Percentiles rank a stretch among this genome's conserved stretches.
phyloP scores from a whole-genome alignment of 2,329 filamentous ascomycete genomes.

The Chaetomium olivaceum region DNA sequence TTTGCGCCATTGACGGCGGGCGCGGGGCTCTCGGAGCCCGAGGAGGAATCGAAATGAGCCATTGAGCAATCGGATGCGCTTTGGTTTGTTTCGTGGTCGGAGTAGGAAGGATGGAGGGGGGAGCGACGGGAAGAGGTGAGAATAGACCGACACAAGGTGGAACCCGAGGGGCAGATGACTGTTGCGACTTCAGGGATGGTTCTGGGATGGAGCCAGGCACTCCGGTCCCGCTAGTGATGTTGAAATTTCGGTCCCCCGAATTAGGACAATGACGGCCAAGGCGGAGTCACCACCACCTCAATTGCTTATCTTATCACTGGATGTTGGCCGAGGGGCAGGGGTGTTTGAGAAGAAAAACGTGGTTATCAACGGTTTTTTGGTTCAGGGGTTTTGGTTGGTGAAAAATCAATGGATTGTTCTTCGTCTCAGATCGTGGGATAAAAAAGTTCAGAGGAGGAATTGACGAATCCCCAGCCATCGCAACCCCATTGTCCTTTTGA shows the following conservation, averaged over 20 bases:
- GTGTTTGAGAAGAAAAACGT: neutral
- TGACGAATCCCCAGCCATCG: neutral
- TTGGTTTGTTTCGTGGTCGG: neutral
- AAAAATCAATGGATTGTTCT: neutral
- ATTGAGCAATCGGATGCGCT: constrained; percentile 29
- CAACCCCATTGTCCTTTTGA: neutral
- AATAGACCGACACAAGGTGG: neutral
- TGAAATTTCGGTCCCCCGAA: constrained; percentile 21
- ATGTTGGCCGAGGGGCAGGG: constrained; percentile 10
- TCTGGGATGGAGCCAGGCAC: constrained; percentile 11
- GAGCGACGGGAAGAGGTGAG: neutral
- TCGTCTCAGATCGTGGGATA: neutral
- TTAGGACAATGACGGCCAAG: constrained; percentile 7
- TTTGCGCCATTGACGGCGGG: constrained; percentile 33
- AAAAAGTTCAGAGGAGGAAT: neutral
- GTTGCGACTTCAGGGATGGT: constrained; percentile 11
- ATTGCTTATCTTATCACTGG: constrained; percentile 21
- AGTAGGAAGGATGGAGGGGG: neutral
- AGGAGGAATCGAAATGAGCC: constrained; percentile 35
- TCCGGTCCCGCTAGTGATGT: constrained; percentile 18
- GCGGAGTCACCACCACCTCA: neutral
- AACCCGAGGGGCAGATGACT: constrained; percentile 17
- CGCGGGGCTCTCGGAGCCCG: constrained; percentile 37
- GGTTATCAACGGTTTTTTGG: neutral
- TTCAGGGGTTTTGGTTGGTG: neutral